Base-by-base conservation (phyloP, 2,329 filamentous ascomycete genomes). In the Alternaria conjuncta region DNA sequence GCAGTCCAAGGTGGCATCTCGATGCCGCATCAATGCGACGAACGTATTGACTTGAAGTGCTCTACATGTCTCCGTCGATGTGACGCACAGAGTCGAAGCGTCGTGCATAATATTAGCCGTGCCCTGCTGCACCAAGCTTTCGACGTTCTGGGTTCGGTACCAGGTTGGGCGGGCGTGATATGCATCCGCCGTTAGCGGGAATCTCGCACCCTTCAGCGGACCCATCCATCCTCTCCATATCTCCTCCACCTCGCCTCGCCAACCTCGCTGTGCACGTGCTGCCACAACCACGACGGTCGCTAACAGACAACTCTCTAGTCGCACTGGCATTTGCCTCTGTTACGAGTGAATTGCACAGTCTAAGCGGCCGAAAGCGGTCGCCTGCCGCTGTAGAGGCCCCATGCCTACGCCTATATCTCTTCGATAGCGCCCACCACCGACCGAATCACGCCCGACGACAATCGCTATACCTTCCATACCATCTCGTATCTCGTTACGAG, bases 371-470 rank as follows among this genome's bases (percentile, higher is more conserved):
- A 61, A 62, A 63, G 67, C 68, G 68, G 68, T 69, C 65, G 67
- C 60, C 68, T 71, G 67, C 71, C 71, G 55, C 65, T 62, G 55
- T 64, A 65, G 57, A 69, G 65, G 70, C 69, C 70, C 68, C 72
- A 78, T 78, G 75, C 75, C 73, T 66, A 59, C 61, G 72, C 57
- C 73, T 75, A 77, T 73, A 70, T 64, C 55, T 57, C 62, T 49
- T 64, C 71, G 66, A 74, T 76, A 78, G 67, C 67, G 67, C 69
- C 70, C 68, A 67, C 70, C 64, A 66, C 67, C 67, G 63, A 64
- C 61, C 50, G 63, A 44, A 18, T 32, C 57, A 49, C 60, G 25
- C 51, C 46, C 55, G 21, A 60, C 26, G 30, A 58, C 69, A 47
- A 55, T 55, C 64, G 36, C 60, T 36, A 46, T 51, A 50, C 25